Evolutionary conservation across 495 filamentous ascomycete species (phyloP).

Genomic region (Aspergillus indologenus): DNA sequence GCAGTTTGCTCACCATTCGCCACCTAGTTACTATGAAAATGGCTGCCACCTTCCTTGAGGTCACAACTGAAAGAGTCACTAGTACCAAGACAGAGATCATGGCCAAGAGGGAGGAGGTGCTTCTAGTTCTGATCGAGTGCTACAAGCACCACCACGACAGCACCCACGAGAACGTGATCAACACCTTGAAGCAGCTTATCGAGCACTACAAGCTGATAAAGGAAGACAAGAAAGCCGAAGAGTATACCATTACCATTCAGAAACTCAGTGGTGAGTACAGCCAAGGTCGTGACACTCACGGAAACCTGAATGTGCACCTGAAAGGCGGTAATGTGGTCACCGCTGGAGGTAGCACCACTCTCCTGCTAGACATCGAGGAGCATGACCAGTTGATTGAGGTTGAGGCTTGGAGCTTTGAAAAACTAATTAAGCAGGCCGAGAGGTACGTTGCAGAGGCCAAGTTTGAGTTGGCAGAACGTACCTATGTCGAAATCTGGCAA

Average conservation of each 20-base stretch:
- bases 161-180: constrained; percentile 34
- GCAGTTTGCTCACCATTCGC: constrained; percentile 27
- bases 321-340: constrained; percentile 6
- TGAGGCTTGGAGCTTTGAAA: constrained; percentile 15
- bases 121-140: constrained; percentile 32
- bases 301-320: constrained; percentile 11
- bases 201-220: constrained; percentile 33
- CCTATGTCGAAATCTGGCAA: constrained; percentile 41
- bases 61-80: constrained; percentile 28
- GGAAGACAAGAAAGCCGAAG: constrained; percentile 20
- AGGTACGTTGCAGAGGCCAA: constrained; percentile 26
- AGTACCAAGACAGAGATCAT: constrained; percentile 38
- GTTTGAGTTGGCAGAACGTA: constrained; percentile 28
- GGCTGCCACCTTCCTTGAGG: constrained; percentile 31
- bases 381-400: constrained; percentile 20
- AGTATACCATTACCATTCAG: constrained; percentile 11
- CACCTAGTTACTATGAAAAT: constrained; percentile 36
- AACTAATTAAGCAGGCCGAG: constrained; percentile 17
- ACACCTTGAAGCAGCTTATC: constrained; percentile 27
- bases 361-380: constrained; percentile 18
- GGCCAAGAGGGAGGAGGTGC: constrained; percentile 32
- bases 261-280: constrained; percentile 14
- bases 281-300: constrained; percentile 4
- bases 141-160: constrained; percentile 36
- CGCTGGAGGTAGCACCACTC: constrained; percentile 16